A percentile compares a stretch with the other conserved stretches of the same genome.
Conservation (phyloP, 148 eudicot genomes). For the Pouteria glomerata region DNA sequence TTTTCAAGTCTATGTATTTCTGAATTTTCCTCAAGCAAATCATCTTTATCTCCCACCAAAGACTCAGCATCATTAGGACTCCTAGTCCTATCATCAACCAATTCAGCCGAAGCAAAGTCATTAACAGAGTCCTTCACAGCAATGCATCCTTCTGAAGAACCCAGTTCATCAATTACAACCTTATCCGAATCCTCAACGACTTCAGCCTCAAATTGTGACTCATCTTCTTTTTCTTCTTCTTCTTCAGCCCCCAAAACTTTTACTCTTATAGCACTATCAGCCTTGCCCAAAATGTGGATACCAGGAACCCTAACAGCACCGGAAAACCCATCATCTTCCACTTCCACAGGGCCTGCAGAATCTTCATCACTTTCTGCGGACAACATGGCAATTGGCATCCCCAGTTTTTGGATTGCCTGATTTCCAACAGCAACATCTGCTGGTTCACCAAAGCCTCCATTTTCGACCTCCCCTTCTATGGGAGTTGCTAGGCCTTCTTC, state of each 20-base stretch:
- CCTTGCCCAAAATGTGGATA: conserved; percentile 13
- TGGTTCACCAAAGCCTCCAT: not conserved
- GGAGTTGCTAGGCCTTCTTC: not conserved
- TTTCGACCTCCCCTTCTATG: not conserved
- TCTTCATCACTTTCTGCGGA: conserved; percentile 39
- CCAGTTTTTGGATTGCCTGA: not conserved
- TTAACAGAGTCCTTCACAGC: conserved; percentile 4
- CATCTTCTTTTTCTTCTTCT: conserved; percentile 18
- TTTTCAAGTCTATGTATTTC: conserved; percentile 8
- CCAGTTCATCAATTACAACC: not conserved
- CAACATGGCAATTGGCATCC: conserved; percentile 34
- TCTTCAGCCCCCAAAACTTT: conserved; percentile 22
- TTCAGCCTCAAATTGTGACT: conserved; percentile 10
- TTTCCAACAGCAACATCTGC: not conserved
- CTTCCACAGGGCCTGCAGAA: conserved; percentile 20
- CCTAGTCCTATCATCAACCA: conserved; percentile 1
- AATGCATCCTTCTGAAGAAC: conserved; percentile 2
- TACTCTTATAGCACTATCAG: conserved; percentile 22
- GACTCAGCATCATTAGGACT: conserved; percentile 9
- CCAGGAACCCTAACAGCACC: conserved; percentile 25
- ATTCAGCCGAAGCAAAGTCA: not conserved
- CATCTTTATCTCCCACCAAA: conserved; percentile 7
- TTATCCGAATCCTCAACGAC: not conserved
- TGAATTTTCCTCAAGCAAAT: not conserved
- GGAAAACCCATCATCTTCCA: conserved; percentile 20